These are phyloP conservation scores for Calocybe gangraenosa DNA, from an alignment of 768 basidiomycete species.

Conservation along the genomic window DNA sequence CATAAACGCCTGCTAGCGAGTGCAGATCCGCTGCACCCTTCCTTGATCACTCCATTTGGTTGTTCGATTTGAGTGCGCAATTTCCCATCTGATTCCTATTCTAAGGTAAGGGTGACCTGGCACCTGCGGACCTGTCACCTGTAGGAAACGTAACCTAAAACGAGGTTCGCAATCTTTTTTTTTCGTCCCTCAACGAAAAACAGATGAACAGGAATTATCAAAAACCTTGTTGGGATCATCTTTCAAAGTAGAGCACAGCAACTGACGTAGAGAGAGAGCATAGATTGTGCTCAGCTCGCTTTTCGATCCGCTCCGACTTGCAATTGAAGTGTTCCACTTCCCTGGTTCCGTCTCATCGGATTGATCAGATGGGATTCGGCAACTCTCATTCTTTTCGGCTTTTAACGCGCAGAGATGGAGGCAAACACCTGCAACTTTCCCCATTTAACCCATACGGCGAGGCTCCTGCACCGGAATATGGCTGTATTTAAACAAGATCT, in stretches of 20 bases:
- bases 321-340: slow-evolving; percentile 4
- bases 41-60: neutral
- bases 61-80: neutral
- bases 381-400: slow-evolving; percentile 14
- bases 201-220: neutral
- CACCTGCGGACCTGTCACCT: slow-evolving; percentile 1
- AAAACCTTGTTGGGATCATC: neutral
- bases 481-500: slow-evolving; percentile 9
- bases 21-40: neutral
- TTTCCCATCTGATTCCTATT: slow-evolving; percentile 2
- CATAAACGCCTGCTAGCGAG: too few relatives aligned
- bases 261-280: slow-evolving; percentile 2
- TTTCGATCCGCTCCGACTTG: slow-evolving; percentile 3
- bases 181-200: too few relatives aligned
- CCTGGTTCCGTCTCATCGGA: slow-evolving; percentile 9
- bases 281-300: neutral
- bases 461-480: slow-evolving; percentile 16
- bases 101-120: neutral
- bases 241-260: neutral
- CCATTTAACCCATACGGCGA: slow-evolving; percentile 22
- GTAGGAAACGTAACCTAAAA: neutral
- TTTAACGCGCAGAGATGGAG: slow-evolving; percentile 1
- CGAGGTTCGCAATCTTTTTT: neutral
- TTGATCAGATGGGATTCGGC: slow-evolving; percentile 16
- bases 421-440: slow-evolving; percentile 1